Evolutionary conservation across 2,329 filamentous ascomycete species (phyloP).

Genomic region (Colletotrichum spinosum): DNA sequence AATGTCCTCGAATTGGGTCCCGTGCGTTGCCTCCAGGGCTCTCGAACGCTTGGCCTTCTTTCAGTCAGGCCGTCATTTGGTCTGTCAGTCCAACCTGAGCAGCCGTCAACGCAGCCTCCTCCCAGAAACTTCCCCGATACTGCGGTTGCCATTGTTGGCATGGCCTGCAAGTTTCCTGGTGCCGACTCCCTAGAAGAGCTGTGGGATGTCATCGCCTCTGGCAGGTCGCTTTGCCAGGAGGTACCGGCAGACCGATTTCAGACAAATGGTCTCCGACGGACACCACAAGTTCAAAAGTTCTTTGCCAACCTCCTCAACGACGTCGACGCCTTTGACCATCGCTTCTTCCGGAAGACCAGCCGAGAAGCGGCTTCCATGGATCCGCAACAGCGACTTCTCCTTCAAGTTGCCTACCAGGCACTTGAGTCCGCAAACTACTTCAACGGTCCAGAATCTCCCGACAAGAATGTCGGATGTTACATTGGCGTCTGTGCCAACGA

Average conservation of each 20-base stretch:
- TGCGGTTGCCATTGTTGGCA: constrained; percentile 7
- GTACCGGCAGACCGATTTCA: not conserved
- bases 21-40: not conserved
- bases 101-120: not conserved
- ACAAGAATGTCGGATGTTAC: constrained; percentile 46
- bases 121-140: constrained; percentile 4
- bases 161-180: constrained; percentile 3
- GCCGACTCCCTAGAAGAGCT: constrained; percentile 8
- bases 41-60: not conserved
- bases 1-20: not conserved
- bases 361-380: constrained; percentile 46
- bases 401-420: constrained; percentile 50
- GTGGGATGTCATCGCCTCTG: constrained; percentile 2
- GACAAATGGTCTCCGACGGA: not conserved
- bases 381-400: constrained; percentile 45
- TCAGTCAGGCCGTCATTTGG: not conserved
- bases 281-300: not conserved
- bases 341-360: constrained; percentile 51
- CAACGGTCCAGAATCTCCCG: constrained; percentile 29
- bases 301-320: constrained; percentile 37
- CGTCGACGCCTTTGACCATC: constrained; percentile 48
- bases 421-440: constrained; percentile 42
- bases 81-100: not conserved
- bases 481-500: constrained; percentile 37
- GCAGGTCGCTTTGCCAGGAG: constrained; percentile 3